Conservation (phyloP, 352 stramenopile genomes). For the Proteromonas lacertae region DNA sequence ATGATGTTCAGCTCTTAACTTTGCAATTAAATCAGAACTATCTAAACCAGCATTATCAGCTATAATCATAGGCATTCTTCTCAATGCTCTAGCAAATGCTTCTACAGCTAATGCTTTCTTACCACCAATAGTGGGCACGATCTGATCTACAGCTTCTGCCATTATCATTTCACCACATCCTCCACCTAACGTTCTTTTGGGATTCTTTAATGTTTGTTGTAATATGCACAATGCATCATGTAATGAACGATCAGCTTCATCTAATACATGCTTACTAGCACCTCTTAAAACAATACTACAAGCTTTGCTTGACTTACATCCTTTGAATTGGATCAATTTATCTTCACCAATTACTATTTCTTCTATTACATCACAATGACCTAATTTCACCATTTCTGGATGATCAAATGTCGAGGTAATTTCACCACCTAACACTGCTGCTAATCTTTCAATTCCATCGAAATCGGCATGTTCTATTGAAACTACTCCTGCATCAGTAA, state of each 20-base stretch:
- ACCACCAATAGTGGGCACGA: constrained; percentile 47
- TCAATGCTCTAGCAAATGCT: constrained; percentile 68
- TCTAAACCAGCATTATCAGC: constrained; percentile 95
- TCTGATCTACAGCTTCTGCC: constrained; percentile 46
- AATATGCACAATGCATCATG: constrained; percentile 92
- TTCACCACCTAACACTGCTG: constrained; percentile 41
- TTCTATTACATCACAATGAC: constrained; percentile 83
- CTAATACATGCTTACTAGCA: constrained; percentile 66
- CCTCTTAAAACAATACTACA: constrained; percentile 71
- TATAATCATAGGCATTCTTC: constrained; percentile 84
- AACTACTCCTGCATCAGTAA: constrained; percentile 88
- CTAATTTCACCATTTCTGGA: constrained; percentile 69
- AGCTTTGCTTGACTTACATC: constrained; percentile 67
- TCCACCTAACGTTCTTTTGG: constrained; percentile 71
- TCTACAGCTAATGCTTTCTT: constrained; percentile 94
- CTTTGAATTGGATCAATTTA: constrained; percentile 72
- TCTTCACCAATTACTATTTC: constrained; percentile 97
- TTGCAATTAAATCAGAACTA: constrained; percentile 75
- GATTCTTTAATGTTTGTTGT: constrained; percentile 76
- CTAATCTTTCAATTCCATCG: constrained; percentile 86
- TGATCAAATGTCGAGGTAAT: constrained; percentile 90
- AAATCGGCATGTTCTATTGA: constrained; percentile 98
- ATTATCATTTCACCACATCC: constrained; percentile 84
- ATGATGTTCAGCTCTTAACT: constrained; percentile 66
- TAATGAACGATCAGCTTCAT: constrained; percentile 91